Conservation (phyloP, 2,329 filamentous ascomycete genomes). For the Emergomyces africanus region DNA sequence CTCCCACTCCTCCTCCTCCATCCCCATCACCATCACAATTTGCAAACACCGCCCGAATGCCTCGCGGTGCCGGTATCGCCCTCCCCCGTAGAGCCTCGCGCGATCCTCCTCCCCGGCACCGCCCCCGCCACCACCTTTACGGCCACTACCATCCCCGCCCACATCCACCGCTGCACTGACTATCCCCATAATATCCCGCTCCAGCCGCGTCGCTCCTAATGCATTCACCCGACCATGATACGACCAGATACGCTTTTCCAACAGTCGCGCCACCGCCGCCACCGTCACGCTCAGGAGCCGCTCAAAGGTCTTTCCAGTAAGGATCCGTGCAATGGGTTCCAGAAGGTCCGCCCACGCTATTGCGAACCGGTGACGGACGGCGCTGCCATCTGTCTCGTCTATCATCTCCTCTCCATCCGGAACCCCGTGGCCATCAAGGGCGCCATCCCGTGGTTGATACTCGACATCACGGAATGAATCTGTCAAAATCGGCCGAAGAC, state of each 20-base stretch:
- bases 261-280: slow-evolving; percentile 57
- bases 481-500: slow-evolving; percentile 68
- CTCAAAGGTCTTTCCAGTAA: slow-evolving; percentile 65
- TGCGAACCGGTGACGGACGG: slow-evolving; percentile 69
- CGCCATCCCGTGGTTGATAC: slow-evolving; percentile 55
- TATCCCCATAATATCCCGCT: slow-evolving; percentile 70
- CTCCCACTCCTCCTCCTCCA: slow-evolving; percentile 95
- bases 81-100: slow-evolving; percentile 40
- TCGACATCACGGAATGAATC: slow-evolving; percentile 89
- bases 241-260: slow-evolving; percentile 79
- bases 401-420: slow-evolving; percentile 10
- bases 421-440: slow-evolving; percentile 17
- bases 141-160: slow-evolving; percentile 19
- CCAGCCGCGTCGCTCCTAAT: slow-evolving; percentile 68
- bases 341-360: slow-evolving; percentile 76
- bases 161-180: slow-evolving; percentile 39
- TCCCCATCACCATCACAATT: slow-evolving; percentile 75
- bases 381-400: slow-evolving; percentile 39
- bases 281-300: slow-evolving; percentile 63
- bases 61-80: slow-evolving; percentile 67
- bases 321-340: slow-evolving; percentile 68
- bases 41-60: slow-evolving; percentile 64
- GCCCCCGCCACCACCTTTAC: slow-evolving; percentile 11
- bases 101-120: background rate
- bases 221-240: slow-evolving; percentile 69